Conservation (phyloP, 768 basidiomycete species). For the Naganishia kalamii region DNA sequence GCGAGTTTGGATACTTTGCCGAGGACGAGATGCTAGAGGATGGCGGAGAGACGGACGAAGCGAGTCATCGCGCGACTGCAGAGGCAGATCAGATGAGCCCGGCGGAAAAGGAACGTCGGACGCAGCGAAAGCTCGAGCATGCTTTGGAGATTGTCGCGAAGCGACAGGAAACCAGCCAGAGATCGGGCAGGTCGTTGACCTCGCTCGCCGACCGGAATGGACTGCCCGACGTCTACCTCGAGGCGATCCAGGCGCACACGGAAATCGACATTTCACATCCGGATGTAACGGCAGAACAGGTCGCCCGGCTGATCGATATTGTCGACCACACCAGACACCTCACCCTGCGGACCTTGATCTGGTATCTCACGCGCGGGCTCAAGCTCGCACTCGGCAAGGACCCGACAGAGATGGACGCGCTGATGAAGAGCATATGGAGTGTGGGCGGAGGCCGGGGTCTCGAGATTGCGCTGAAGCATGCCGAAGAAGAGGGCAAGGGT, state of each 20-base stretch:
- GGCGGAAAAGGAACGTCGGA: slow-evolving; percentile 5
- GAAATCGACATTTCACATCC: slow-evolving; percentile 11
- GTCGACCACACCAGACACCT: slow-evolving; percentile 10
- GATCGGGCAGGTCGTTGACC: not conserved
- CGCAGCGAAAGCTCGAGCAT: not conserved
- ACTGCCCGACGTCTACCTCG: slow-evolving; percentile 8
- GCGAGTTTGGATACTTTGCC: slow-evolving; percentile 6
- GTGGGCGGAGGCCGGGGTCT: not conserved
- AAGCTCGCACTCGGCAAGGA: slow-evolving; percentile 2
- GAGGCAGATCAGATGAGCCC: slow-evolving; percentile 9
- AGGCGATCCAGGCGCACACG: slow-evolving; percentile 7
- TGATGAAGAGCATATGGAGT: slow-evolving; percentile 11
- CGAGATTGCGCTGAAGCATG: not conserved
- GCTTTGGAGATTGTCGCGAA: slow-evolving; percentile 1
- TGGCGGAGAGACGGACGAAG: slow-evolving; percentile 12
- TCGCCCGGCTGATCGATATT: slow-evolving; percentile 3
- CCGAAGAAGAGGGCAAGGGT: not conserved
- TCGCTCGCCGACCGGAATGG: slow-evolving; percentile 2
- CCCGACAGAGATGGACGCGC: not conserved
- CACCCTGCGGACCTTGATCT: slow-evolving; percentile 13
- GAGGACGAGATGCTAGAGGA: slow-evolving; percentile 15
- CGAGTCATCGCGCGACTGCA: not conserved
- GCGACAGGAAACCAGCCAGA: not conserved
- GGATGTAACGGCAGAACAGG: slow-evolving; percentile 7
- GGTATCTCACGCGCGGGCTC: slow-evolving; percentile 1